These are phyloP conservation scores for Boletus speciosus DNA, from an alignment of 768 basidiomycete species.

Conservation along the genomic window DNA sequence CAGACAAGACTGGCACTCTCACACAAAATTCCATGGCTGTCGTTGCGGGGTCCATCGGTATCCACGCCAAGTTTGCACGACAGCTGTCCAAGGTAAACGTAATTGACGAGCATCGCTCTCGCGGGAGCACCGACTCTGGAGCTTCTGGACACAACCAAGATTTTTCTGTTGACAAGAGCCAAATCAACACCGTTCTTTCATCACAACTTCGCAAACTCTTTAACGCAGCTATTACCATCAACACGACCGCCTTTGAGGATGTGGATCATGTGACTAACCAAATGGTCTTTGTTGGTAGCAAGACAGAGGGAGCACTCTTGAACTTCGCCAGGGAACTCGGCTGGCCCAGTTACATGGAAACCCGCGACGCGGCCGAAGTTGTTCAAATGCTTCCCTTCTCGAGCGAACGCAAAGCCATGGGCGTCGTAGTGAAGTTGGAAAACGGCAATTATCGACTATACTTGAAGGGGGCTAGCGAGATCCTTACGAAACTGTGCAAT, in stretches of 20 bases:
- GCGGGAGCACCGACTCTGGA: conserved; percentile 31
- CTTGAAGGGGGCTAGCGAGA: conserved; percentile 93
- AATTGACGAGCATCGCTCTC: conserved; percentile 42
- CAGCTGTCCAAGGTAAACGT: conserved; percentile 71
- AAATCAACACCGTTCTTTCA: conserved; percentile 63
- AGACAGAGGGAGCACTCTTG: conserved; percentile 92
- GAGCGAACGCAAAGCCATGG: conserved; percentile 93
- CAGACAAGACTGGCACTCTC: conserved; percentile 95
- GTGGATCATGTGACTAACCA: conserved; percentile 56
- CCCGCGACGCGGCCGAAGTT: conserved; percentile 56
- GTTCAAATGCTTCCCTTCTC: conserved; percentile 93
- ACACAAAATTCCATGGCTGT: conserved; percentile 96
- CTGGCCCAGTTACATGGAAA: conserved; percentile 70
- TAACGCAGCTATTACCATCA: conserved; percentile 84
- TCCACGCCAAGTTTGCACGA: conserved; percentile 91
- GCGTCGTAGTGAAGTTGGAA: conserved; percentile 66
- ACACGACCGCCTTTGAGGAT: conserved; percentile 95
- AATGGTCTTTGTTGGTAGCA: conserved; percentile 77
- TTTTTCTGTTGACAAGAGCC: conserved; percentile 80
- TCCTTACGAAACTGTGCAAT: conserved; percentile 74
- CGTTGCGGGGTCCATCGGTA: conserved; percentile 92
- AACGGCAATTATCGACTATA: conserved; percentile 63
- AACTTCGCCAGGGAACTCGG: conserved; percentile 76
- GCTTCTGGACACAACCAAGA: conserved; percentile 52
- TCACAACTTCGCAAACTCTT: conserved; percentile 61